These are phyloP conservation scores for Nakataea oryzae DNA, from an alignment of 2,329 filamentous ascomycete genomes.

Conservation along the genomic window DNA sequence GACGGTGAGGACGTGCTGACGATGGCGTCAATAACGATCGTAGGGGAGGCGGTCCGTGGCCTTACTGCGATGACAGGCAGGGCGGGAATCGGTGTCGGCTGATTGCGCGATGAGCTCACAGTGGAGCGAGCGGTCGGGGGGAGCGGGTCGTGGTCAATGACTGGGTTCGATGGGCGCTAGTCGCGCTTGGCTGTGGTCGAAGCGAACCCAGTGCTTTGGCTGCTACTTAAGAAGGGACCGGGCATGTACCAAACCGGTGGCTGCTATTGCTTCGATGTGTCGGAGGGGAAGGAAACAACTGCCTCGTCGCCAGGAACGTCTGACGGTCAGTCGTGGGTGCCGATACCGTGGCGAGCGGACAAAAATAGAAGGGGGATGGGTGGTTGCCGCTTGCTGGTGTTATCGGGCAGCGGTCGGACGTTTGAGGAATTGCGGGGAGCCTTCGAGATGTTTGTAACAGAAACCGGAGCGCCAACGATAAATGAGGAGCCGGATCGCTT, in stretches of 20 bases:
- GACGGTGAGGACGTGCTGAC: too few species aligned
- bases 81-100: neutral
- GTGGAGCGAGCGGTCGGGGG: neutral
- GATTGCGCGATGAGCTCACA: neutral
- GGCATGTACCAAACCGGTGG: too few species aligned
- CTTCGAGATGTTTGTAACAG: neutral
- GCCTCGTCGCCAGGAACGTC: conserved; percentile 9
- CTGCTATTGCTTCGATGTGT: neutral
- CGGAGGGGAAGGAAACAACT: neutral
- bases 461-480: neutral
- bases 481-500: neutral
- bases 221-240: neutral
- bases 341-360: conserved; percentile 6
- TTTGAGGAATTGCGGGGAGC: neutral
- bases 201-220: neutral
- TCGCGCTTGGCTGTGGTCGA: neutral
- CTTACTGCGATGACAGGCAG: neutral
- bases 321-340: conserved; percentile 8
- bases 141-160: neutral
- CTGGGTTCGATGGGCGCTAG: neutral
- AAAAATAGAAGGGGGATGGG: neutral
- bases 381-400: neutral
- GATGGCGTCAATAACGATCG: neutral
- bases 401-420: neutral
- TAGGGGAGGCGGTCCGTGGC: neutral